A percentile compares a stretch with the other conserved stretches of the same genome.
phyloP scores from a whole-genome alignment of 257 asterid species.

The Rauvolfia tetraphylla region DNA sequence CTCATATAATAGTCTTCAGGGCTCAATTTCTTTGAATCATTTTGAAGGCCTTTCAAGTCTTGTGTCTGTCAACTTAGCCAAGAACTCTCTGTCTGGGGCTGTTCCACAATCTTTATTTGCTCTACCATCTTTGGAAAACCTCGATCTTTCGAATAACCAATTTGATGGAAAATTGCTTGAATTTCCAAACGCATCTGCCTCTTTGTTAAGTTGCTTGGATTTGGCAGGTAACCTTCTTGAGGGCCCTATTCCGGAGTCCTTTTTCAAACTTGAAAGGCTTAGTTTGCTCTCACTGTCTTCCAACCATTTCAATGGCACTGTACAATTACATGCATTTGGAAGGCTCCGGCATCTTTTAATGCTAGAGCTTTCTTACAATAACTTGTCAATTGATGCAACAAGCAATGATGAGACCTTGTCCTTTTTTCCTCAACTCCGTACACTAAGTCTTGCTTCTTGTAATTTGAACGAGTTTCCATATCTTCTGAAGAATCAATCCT shows the following conservation, averaged over 20 bases:
- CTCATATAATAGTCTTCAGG: too few species aligned
- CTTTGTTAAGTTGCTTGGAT: not conserved
- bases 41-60: too few species aligned
- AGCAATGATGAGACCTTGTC: not conserved
- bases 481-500: constrained; percentile 1
- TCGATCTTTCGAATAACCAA: not conserved
- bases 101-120: constrained; percentile 9
- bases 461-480: constrained; percentile 23
- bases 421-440: not conserved
- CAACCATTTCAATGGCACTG: constrained; percentile 22
- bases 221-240: constrained; percentile 10
- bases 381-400: constrained; percentile 19
- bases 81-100: not conserved
- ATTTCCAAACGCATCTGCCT: constrained; percentile 3
- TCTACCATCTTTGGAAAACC: not conserved
- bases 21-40: too few species aligned
- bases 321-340: constrained; percentile 14
- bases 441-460: constrained; percentile 25
- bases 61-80: too few species aligned
- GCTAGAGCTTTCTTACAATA: constrained; percentile 30
- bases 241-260: not conserved
- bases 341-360: not conserved
- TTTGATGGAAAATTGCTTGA: constrained; percentile 4
- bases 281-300: constrained; percentile 13
- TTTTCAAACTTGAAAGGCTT: constrained; percentile 14